A percentile compares a stretch with the other conserved stretches of the same genome.
Conservation (phyloP, 805 yeast species). For the Dipodascopsis tothii region DNA sequence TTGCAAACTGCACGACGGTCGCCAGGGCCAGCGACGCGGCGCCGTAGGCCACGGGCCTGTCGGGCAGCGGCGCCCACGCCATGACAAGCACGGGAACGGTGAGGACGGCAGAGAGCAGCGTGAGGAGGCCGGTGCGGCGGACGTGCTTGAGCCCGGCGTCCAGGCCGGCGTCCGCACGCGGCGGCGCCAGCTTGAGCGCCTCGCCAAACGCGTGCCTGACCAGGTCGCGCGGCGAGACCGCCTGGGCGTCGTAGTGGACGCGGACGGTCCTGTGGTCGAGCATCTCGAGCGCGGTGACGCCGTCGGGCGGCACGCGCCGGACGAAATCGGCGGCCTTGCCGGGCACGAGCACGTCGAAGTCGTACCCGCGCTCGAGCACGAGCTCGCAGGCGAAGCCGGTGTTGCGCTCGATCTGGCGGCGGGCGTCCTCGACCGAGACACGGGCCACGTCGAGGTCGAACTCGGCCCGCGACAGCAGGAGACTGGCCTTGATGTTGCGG, state of each 20-base stretch:
- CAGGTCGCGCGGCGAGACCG: too few species aligned
- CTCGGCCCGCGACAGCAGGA: constrained; percentile 5
- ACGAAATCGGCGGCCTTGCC: background rate
- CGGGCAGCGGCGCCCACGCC: constrained; percentile 7
- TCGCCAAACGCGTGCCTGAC: constrained; percentile 3
- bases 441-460: constrained; percentile 5
- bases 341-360: constrained; percentile 2
- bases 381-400: constrained; percentile 12
- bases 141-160: constrained; percentile 3
- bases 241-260: too few species aligned
- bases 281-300: too few species aligned
- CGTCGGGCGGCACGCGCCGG: constrained; percentile 7
- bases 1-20: constrained; percentile 7
- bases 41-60: background rate
- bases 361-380: background rate
- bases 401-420: constrained; percentile 8
- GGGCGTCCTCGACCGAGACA: constrained; percentile 3
- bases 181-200: constrained; percentile 1
- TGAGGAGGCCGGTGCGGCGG: background rate
- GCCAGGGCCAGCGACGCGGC: constrained; percentile 6
- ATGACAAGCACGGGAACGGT: constrained; percentile 18
- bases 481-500: constrained; percentile 3
- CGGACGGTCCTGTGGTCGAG: too few species aligned
- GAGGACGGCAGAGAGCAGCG: background rate
- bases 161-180: background rate